Percentiles rank a stretch among this genome's conserved stretches.
phyloP scores from a whole-genome alignment of 2,329 filamentous ascomycete species.

The Aspergillus brunneoviolaceus region DNA sequence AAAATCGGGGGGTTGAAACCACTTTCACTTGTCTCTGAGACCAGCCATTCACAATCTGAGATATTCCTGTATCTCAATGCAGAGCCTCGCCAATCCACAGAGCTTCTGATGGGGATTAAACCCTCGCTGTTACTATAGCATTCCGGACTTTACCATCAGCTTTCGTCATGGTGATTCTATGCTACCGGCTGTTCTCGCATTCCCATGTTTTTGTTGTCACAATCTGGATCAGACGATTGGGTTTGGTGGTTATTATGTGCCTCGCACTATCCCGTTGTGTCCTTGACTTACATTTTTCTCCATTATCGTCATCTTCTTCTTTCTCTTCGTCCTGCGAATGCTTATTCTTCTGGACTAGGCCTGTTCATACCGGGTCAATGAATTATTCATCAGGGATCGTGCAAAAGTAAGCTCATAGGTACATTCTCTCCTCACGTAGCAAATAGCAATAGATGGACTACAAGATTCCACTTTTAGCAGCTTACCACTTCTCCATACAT shows the following conservation, averaged over 20 bases:
- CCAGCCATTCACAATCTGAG: neutral
- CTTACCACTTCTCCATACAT: neutral
- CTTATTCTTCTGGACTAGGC: neutral
- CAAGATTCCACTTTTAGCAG: neutral
- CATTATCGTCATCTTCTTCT: neutral
- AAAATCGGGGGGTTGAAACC: neutral
- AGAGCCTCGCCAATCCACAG: neutral
- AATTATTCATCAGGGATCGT: neutral
- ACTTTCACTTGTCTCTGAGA: neutral
- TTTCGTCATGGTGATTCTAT: neutral
- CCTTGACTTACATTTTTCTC: slow-evolving; percentile 1
- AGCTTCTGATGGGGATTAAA: neutral
- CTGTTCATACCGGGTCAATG: neutral
- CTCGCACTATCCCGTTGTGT: neutral
- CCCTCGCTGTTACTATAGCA: neutral
- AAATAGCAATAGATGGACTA: neutral
- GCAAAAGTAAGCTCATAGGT: neutral
- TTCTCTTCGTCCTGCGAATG: neutral
- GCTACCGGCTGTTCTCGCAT: neutral
- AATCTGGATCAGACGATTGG: neutral
- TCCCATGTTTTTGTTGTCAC: neutral
- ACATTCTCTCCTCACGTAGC: neutral
- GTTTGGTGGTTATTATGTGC: neutral
- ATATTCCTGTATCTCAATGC: neutral
- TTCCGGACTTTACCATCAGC: neutral